Evolutionary conservation across 2,329 filamentous ascomycete species (phyloP).

Genomic region (Aureobasidium sp.): DNA sequence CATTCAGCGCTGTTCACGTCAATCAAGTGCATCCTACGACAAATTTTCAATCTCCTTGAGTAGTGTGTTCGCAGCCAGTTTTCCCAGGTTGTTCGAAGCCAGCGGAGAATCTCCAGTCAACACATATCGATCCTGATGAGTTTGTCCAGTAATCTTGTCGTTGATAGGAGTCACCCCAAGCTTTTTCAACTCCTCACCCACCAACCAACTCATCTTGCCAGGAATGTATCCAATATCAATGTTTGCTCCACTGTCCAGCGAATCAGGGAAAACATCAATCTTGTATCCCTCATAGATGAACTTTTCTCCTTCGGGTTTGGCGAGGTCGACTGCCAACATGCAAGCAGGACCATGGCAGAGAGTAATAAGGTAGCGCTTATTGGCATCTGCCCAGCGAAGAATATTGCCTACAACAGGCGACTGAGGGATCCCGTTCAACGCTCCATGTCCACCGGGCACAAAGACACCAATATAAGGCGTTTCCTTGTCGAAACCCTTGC

Average conservation of each 20-base stretch:
- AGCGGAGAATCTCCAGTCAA: neutral
- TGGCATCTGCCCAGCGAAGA: neutral
- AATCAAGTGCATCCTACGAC: neutral
- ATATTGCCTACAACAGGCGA: neutral
- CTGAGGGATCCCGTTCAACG: neutral
- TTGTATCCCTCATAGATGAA: slow-evolving; percentile 1
- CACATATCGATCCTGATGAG: neutral
- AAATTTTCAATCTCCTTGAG: neutral
- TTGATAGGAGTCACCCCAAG: neutral
- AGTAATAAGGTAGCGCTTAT: neutral
- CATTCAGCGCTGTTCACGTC: neutral
- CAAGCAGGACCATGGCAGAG: slow-evolving; percentile 2
- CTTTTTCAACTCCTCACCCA: neutral
- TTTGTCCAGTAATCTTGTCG: neutral
- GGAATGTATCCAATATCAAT: slow-evolving; percentile 2
- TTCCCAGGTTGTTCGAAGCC: slow-evolving; percentile 2
- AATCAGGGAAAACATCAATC: slow-evolving; percentile 2
- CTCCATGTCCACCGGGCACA: neutral
- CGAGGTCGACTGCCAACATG: neutral
- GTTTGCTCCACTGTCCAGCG: neutral
- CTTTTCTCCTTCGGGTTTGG: neutral
- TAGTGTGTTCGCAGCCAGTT: neutral
- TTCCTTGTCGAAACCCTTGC: neutral
- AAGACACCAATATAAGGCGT: neutral
- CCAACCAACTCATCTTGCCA: slow-evolving; percentile 1